Base-by-base conservation (phyloP, 345 rosid species). In the Eucalyptus curtisii region DNA sequence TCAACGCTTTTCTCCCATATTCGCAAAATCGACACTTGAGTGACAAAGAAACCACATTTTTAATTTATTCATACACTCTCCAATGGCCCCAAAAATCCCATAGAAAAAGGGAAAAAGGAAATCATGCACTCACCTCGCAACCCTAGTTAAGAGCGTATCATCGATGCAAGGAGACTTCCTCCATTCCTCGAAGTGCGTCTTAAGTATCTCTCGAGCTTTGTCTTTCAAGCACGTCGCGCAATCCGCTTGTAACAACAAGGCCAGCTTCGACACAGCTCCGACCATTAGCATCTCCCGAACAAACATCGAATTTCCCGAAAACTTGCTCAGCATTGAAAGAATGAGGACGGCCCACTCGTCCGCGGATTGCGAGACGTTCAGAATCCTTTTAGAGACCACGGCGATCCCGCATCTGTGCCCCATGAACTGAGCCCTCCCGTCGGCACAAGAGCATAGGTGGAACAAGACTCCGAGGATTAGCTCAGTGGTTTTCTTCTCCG, bases 351-450 rank as follows among this genome's bases (percentile, higher is more conserved):
- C 99, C 61, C 94, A 90, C 37, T 95, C 96, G 66, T 95, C 95
- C 1, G 88, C 94, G 1, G 90, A 86, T 7, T 90, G 90, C 7
- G 99, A 97, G 24, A 94, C 95, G 7, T 79, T 89, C 91, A 94
- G 8, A 22, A 96, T 89, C 92, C 94, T 92, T 90, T 89, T 92
- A 6, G 96, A 91, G 33, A 97, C 93, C 57, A 95, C 90, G 4
- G 99, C 96, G 22, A 96, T 49, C 49, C 95, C 95, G 2, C 92
- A 93, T 47, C 90, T 90, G 61, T 97, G 99, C 7, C 89, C 91
- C 52, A 95, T 89, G 81, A 96, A 93, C 92, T 94, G 88, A 0
- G 95, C 96, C 84, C 99, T 92, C 87, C 99, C 99, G 5, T 95
- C 93, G 3, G 98, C 97, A 31, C 94, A 92, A 37, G 93, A 95